A percentile compares a stretch with the other conserved stretches of the same genome.
These are phyloP conservation scores for Massariosphaeria phaeospora DNA, from an alignment of 495 filamentous ascomycete genomes.

Conservation along the genomic window DNA sequence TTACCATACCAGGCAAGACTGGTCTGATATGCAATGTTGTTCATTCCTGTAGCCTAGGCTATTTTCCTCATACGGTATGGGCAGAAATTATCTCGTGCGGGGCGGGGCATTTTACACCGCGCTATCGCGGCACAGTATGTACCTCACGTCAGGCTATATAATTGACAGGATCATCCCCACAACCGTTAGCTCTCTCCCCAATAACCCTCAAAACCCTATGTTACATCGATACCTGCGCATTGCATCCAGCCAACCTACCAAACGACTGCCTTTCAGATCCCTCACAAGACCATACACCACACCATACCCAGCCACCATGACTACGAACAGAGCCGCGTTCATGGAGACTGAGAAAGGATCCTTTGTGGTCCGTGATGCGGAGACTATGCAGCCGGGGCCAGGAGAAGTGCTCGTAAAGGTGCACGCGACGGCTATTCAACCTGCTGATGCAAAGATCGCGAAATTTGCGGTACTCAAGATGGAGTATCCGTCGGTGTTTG, in stretches of 20 bases:
- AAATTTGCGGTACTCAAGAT: conserved; percentile 3
- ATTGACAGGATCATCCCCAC: no score
- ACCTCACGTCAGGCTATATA: no score
- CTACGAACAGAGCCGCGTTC: conserved; percentile 8
- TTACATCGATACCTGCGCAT: neutral
- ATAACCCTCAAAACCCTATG: neutral
- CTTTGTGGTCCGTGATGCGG: conserved; percentile 8
- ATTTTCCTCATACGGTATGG: no score
- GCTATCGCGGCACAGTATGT: no score
- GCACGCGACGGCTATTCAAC: conserved; percentile 8
- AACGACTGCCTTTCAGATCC: neutral
- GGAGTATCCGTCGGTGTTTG: conserved; percentile 11
- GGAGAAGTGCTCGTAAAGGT: conserved; percentile 13
- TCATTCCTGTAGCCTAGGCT: no score
- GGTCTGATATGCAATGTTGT: no score
- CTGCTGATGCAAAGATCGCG: conserved; percentile 15
- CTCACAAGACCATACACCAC: neutral
- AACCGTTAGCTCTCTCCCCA: neutral
- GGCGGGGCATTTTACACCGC: no score
- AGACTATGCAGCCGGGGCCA: conserved; percentile 4
- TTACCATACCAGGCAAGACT: no score
- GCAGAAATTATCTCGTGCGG: no score
- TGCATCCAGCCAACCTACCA: neutral
- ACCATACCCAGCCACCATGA: neutral
- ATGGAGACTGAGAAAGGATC: neutral